These are phyloP conservation scores for Diddensiella transvaalensis DNA, from an alignment of 805 yeast species.

Conservation along the genomic window DNA sequence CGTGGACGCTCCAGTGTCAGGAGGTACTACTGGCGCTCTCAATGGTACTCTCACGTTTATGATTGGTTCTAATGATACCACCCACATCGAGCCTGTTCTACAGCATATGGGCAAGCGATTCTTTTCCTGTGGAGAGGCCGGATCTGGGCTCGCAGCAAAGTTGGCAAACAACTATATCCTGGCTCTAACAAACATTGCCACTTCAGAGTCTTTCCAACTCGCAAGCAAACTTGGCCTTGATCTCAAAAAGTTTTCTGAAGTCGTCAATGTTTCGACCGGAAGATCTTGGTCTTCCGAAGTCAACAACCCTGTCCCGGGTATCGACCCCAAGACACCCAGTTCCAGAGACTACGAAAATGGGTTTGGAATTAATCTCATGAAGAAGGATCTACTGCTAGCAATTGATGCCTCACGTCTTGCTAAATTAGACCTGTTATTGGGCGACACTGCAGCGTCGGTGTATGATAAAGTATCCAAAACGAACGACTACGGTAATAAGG, in stretches of 20 bases:
- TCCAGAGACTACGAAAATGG: conserved; percentile 47
- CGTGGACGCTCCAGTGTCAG: conserved; percentile 55
- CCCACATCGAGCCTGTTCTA: conserved; percentile 27
- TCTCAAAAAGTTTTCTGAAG: conserved; percentile 44
- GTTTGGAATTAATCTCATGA: conserved; percentile 35
- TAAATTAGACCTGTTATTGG: conserved; percentile 24
- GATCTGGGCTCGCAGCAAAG: conserved; percentile 53
- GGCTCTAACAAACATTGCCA: conserved; percentile 52
- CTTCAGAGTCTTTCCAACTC: conserved; percentile 52
- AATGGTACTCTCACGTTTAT: conserved; percentile 51
- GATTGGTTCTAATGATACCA: conserved; percentile 41
- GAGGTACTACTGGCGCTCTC: conserved; percentile 53
- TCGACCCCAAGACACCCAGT: conserved; percentile 45
- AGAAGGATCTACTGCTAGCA: conserved; percentile 41
- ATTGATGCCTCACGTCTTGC: conserved; percentile 28
- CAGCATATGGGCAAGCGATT: conserved; percentile 46
- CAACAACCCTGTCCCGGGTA: conserved; percentile 52
- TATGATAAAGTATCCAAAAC: conserved; percentile 23
- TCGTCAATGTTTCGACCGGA: conserved; percentile 51
- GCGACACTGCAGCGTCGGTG: conserved; percentile 23
- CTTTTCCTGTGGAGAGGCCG: conserved; percentile 50
- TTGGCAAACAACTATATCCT: conserved; percentile 51
- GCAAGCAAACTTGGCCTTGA: conserved; percentile 49
- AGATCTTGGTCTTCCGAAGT: conserved; percentile 53
- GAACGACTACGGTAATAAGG: conserved; percentile 20